Base-by-base conservation (phyloP, 768 basidiomycete species). In the Clitopilus passeckerianus region DNA sequence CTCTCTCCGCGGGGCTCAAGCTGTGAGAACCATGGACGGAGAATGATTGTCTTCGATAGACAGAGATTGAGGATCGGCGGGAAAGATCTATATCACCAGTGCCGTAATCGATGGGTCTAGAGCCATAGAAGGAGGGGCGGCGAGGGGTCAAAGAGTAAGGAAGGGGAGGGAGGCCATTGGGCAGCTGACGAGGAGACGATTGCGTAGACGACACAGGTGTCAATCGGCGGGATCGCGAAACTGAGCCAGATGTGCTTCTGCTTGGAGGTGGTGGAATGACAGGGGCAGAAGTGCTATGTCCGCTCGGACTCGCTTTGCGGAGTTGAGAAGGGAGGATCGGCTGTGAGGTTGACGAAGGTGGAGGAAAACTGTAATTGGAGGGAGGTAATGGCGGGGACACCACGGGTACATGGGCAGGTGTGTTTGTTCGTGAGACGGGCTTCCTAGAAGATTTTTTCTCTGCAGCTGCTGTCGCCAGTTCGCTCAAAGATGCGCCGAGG, bases 171-270 rank as follows among this genome's bases (percentile, higher is more conserved):
- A 50, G 20, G 22, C 15, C 20, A 50, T 9, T 23, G 2, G 46
- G 46, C 0, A 71, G 57, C 60, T 80, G 80, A 12, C 77, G 77
- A 0, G 86, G 86, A 12, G 86, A 87, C 1, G 85, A 80, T 1
- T 83, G 75, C 34, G 78, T 77, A 0, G 86, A 87, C 0, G 86
- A 87, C 0, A 71, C 75, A 1, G 86, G 86, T 0, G 86, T 86
- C 53, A 80, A 69, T 56, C 73, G 77, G 27, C 81, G 80, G 15
- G 82, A 77, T 50, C 46, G 16, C 10, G 46, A 50, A 5, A 50
- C 22, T 10, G 46, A 50, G 18, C 18, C 18, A 10, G 46, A 50
- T 18, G 46, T 50, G 46, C 46, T 50, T 20, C 46, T 50, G 3
- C 15, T 18, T n/a, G 24, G 74, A 72, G 5, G 76, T 75, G 10